Evolutionary conservation across 257 asterid species (phyloP).

Genomic region (Penstemon eatonii): DNA sequence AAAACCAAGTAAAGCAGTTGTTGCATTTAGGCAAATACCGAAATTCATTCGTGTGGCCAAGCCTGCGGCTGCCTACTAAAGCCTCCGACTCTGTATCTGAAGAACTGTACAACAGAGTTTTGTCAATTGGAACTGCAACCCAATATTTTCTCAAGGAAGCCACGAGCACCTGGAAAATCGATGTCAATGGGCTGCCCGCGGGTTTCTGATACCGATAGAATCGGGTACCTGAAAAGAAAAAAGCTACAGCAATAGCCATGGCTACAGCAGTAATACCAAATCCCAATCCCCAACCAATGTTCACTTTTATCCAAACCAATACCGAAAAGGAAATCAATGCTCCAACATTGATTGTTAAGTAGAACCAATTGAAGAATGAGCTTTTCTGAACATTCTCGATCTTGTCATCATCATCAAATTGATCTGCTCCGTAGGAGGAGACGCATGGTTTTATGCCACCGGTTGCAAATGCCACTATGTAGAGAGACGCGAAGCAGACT

Average conservation of each 20-base stretch:
- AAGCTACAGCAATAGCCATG: conserved; percentile 50
- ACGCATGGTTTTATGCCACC: conserved; percentile 67
- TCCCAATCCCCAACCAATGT: conserved; percentile 64
- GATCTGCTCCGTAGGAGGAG: conserved; percentile 66
- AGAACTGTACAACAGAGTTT: conserved; percentile 42
- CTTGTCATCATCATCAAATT: conserved; percentile 55
- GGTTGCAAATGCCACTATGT: conserved; percentile 57
- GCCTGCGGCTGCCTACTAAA: conserved; percentile 44
- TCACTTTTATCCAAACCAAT: conserved; percentile 52
- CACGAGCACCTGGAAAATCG: conserved; percentile 48
- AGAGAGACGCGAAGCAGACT: conserved; percentile 38
- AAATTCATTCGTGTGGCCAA: conserved; percentile 46
- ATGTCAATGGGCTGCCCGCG: conserved; percentile 57
- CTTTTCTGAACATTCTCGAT: conserved; percentile 45
- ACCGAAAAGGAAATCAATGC: conserved; percentile 55
- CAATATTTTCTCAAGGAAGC: conserved; percentile 38
- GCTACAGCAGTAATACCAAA: conserved; percentile 56
- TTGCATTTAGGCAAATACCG: conserved; percentile 30
- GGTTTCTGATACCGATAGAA: conserved; percentile 49
- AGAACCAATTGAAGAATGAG: conserved; percentile 56
- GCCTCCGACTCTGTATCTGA: conserved; percentile 37
- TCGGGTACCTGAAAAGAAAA: conserved; percentile 46
- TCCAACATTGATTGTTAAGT: conserved; percentile 51
- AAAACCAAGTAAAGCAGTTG: not conserved
- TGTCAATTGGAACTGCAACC: conserved; percentile 39